These are phyloP conservation scores for Petasospora fabianii DNA, from an alignment of 1,139 yeast genomes.

Conservation along the genomic window DNA sequence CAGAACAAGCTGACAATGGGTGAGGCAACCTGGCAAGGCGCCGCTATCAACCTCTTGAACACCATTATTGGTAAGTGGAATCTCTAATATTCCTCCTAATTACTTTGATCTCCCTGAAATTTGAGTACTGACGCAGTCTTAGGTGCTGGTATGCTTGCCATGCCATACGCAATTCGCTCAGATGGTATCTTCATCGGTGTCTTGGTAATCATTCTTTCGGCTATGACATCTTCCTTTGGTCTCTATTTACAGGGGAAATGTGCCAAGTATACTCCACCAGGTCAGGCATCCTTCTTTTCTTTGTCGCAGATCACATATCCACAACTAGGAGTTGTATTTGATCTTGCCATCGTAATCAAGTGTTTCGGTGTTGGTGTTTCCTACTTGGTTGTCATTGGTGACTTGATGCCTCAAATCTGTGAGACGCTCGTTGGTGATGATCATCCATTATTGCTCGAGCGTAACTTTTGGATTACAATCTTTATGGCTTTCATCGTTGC, in stretches of 20 bases:
- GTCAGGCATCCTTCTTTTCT: slow-evolving; percentile 81
- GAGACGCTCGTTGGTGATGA: slow-evolving; percentile 36
- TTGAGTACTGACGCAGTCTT: background rate
- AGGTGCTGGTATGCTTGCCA: slow-evolving; percentile 89
- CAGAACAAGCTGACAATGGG: slow-evolving; percentile 5
- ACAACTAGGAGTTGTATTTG: slow-evolving; percentile 74
- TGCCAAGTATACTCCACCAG: slow-evolving; percentile 50
- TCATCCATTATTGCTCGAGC: slow-evolving; percentile 34
- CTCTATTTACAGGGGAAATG: slow-evolving; percentile 70
- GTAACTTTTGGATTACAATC: slow-evolving; percentile 64
- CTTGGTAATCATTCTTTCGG: slow-evolving; percentile 64
- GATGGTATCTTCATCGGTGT: slow-evolving; percentile 79
- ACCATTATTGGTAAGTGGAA: slow-evolving; percentile 48
- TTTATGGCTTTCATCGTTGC: slow-evolving; percentile 52
- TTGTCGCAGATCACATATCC: slow-evolving; percentile 81
- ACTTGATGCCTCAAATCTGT: slow-evolving; percentile 67
- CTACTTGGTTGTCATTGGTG: slow-evolving; percentile 73
- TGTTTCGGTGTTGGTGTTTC: slow-evolving; percentile 81
- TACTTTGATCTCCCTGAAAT: background rate
- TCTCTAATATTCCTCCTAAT: too few species aligned
- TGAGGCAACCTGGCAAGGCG: slow-evolving; percentile 26
- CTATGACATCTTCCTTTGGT: slow-evolving; percentile 69
- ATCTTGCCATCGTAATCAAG: slow-evolving; percentile 84
- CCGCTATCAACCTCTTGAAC: slow-evolving; percentile 56
- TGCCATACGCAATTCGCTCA: slow-evolving; percentile 85